A percentile compares a stretch with the other conserved stretches of the same genome.
Conservation (phyloP, 2,329 filamentous ascomycete species). For the Verticillium nubilum region DNA sequence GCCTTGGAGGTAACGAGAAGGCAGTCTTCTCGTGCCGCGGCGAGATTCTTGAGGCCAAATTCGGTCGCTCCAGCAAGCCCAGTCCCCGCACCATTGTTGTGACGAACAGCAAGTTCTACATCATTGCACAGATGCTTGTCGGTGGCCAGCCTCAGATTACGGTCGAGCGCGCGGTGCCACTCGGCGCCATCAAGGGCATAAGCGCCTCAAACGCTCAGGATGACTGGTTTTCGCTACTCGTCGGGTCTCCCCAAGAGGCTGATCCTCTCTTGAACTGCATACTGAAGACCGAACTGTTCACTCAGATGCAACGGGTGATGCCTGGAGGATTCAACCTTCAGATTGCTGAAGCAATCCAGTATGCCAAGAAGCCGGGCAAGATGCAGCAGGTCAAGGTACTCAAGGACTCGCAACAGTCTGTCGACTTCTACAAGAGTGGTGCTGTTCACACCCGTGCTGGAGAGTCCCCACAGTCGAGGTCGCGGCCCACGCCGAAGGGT, state of each 20-base stretch:
- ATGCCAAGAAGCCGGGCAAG: conserved; percentile 97
- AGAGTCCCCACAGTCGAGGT: conserved; percentile 76
- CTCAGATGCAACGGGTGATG: conserved; percentile 77
- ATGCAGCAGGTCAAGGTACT: conserved; percentile 81
- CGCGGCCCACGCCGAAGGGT: conserved; percentile 77
- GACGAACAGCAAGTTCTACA: conserved; percentile 80
- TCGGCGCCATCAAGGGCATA: conserved; percentile 86
- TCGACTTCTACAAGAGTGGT: conserved; percentile 91
- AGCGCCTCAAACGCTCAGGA: conserved; percentile 77
- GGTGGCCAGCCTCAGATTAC: conserved; percentile 70
- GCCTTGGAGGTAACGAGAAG: conserved; percentile 66
- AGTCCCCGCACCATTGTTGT: conserved; percentile 80
- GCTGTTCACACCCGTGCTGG: conserved; percentile 82
- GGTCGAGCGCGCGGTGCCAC: conserved; percentile 73
- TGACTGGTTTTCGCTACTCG: conserved; percentile 92
- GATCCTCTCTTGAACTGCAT: conserved; percentile 92
- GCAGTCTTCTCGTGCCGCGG: conserved; percentile 86
- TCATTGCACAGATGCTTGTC: conserved; percentile 77
- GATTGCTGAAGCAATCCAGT: conserved; percentile 81
- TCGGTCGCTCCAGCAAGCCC: conserved; percentile 91
- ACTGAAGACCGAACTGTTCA: conserved; percentile 96
- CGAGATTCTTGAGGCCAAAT: conserved; percentile 87
- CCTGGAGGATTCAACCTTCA: conserved; percentile 76
- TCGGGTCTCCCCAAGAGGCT: conserved; percentile 84
- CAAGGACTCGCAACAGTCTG: conserved; percentile 73